Percentiles rank a stretch among this genome's conserved stretches.
These are phyloP conservation scores for Xylaria sp. DNA, from an alignment of 2,329 filamentous ascomycete species.

Conservation along the genomic window DNA sequence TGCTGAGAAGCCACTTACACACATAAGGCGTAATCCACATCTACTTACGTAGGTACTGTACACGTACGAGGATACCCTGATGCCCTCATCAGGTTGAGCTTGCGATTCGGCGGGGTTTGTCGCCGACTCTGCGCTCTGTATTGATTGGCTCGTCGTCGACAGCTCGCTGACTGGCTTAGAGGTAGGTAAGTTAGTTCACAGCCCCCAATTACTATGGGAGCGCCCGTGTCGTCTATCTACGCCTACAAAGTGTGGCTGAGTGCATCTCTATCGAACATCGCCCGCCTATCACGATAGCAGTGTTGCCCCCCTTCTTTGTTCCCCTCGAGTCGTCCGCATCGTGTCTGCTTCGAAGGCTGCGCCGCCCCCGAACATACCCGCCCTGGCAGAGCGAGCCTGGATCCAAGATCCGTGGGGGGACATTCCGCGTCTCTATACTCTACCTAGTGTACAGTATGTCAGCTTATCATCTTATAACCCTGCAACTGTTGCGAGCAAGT, in stretches of 20 bases:
- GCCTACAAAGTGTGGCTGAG: slow-evolving; percentile 24
- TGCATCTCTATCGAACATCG: slow-evolving; percentile 1
- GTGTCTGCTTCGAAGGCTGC: slow-evolving; percentile 9
- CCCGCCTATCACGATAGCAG: slow-evolving; percentile 7
- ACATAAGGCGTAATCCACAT: slow-evolving; percentile 5
- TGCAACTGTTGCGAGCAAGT: slow-evolving; percentile 13
- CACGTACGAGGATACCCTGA: not conserved
- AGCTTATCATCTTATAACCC: slow-evolving; percentile 4
- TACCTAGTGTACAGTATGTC: too few relatives aligned
- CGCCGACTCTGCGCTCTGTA: not conserved
- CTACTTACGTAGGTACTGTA: too few relatives aligned
- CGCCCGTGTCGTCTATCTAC: slow-evolving; percentile 3
- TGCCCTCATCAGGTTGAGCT: not conserved
- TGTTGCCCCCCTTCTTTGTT: not conserved
- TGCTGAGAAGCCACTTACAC: slow-evolving; percentile 8
- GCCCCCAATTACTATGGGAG: slow-evolving; percentile 8
- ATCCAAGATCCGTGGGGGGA: slow-evolving; percentile 6
- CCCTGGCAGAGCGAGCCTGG: slow-evolving; percentile 10
- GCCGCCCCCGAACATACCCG: slow-evolving; percentile 9
- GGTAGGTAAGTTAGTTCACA: not conserved
- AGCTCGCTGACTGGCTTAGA: not conserved
- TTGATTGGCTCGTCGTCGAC: not conserved
- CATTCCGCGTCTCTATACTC: slow-evolving; percentile 6
- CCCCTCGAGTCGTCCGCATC: not conserved
- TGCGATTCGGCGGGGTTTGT: not conserved